Evolutionary conservation across 192 early-diverging fungal species (phyloP).

Genomic region (Chytriomyces hyalinus): DNA sequence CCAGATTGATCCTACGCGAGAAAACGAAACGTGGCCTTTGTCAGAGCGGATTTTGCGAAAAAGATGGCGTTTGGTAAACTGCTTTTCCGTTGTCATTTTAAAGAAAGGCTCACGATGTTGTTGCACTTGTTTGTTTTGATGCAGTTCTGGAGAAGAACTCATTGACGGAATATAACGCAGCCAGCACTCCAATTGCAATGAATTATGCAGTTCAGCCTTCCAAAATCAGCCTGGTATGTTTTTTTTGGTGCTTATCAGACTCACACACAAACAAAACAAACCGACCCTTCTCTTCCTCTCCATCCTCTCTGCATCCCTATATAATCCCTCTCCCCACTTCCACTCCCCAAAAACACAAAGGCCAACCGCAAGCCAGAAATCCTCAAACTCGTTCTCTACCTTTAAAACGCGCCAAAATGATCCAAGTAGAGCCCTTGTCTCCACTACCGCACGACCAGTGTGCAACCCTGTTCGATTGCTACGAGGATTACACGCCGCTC

Average conservation of each 20-base stretch:
- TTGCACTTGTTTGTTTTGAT: background rate
- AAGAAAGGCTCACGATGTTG: background rate
- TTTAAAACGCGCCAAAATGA: constrained; percentile 33
- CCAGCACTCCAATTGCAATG: background rate
- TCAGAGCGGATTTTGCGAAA: background rate
- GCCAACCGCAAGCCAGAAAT: constrained; percentile 25
- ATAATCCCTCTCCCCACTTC: background rate
- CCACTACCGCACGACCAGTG: constrained; percentile 28
- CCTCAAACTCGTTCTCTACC: constrained; percentile 32
- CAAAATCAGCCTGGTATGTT: background rate
- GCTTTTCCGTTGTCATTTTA: background rate
- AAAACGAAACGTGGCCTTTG: constrained; percentile 29
- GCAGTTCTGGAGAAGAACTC: constrained; percentile 21
- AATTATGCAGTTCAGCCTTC: constrained; percentile 2
- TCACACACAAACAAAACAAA: background rate
- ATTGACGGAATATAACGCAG: background rate
- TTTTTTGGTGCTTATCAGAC: constrained; percentile 1
- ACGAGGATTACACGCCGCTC: constrained; percentile 6
- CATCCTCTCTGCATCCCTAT: background rate
- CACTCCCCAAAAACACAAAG: background rate
- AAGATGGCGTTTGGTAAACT: constrained; percentile 15
- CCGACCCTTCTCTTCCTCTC: background rate
- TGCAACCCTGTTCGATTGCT: constrained; percentile 17
- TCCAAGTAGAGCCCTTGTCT: constrained; percentile 33
- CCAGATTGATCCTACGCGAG: constrained; percentile 16